Evolutionary conservation across 768 basidiomycete genomes (phyloP).

Genomic region (Mycena rebaudengoi): DNA sequence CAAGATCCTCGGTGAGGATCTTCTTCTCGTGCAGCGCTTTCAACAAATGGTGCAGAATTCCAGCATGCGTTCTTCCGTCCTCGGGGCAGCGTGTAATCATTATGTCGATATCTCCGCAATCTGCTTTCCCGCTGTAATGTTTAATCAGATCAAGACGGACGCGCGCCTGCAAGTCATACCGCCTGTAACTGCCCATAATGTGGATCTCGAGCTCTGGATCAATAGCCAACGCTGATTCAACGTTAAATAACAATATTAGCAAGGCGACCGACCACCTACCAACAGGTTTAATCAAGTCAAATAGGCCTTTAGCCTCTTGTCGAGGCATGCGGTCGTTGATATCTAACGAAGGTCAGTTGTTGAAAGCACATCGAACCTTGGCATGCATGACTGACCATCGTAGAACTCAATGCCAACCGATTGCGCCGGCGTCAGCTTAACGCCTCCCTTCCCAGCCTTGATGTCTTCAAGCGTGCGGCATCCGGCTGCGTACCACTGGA

Average conservation of each 20-base stretch:
- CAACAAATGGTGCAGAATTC: constrained; percentile 73
- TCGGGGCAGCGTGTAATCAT: constrained; percentile 78
- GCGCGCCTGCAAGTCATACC: constrained; percentile 47
- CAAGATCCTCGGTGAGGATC: constrained; percentile 85
- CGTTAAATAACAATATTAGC: neutral
- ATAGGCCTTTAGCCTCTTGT: constrained; percentile 78
- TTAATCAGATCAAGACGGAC: neutral
- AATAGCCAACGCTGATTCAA: constrained; percentile 64
- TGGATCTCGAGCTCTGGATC: constrained; percentile 79
- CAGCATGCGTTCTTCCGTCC: constrained; percentile 80
- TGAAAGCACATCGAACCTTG: no score
- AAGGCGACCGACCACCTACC: constrained; percentile 52
- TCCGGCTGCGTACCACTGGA: constrained; percentile 78
- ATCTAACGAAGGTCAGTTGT: neutral
- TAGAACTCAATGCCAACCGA: constrained; percentile 75
- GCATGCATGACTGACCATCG: constrained; percentile 58
- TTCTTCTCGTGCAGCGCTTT: constrained; percentile 59
- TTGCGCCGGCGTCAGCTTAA: constrained; percentile 67
- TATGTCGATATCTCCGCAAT: constrained; percentile 93
- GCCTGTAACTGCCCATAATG: constrained; percentile 92
- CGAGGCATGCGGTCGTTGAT: constrained; percentile 89
- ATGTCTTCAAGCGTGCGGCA: constrained; percentile 85
- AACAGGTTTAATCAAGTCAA: constrained; percentile 72
- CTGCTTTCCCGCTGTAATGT: constrained; percentile 71
- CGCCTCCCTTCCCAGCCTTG: constrained; percentile 60